Percentiles rank a stretch among this genome's conserved stretches.
Conservation (phyloP, 2,329 filamentous ascomycete genomes). For the Aspergillus awamori region DNA sequence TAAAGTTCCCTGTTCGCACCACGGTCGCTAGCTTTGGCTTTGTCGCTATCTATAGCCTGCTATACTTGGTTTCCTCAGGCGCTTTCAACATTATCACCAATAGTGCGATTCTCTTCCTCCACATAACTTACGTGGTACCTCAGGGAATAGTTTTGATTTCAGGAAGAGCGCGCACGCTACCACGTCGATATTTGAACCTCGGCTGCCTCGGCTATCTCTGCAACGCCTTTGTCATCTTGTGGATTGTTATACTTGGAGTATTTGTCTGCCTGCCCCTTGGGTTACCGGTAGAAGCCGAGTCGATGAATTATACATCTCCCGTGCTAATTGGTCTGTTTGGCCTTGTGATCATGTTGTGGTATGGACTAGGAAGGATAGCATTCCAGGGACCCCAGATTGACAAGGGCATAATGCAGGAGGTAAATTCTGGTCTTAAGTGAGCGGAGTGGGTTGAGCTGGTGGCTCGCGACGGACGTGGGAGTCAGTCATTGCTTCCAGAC, state of each 20-base stretch:
- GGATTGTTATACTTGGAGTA: slow-evolving; percentile 48
- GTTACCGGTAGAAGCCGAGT: slow-evolving; percentile 32
- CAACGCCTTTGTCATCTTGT: slow-evolving; percentile 47
- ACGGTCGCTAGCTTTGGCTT: background rate
- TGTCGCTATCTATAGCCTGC: background rate
- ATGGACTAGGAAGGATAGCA: background rate
- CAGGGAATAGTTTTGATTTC: background rate
- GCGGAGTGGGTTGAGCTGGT: background rate
- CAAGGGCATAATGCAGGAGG: background rate
- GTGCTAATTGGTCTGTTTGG: slow-evolving; percentile 7
- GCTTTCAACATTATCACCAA: slow-evolving; percentile 1
- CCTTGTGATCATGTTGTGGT: slow-evolving; percentile 25
- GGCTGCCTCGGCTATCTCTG: slow-evolving; percentile 35
- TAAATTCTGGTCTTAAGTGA: background rate
- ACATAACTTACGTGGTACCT: background rate
- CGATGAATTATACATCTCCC: slow-evolving; percentile 8
- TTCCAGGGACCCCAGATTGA: background rate
- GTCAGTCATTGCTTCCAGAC: too few relatives aligned
- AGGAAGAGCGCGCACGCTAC: background rate
- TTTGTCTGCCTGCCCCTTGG: slow-evolving; percentile 51
- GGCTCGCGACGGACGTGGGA: background rate
- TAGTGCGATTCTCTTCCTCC: background rate
- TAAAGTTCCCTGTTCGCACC: background rate
- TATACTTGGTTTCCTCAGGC: background rate
- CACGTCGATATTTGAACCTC: slow-evolving; percentile 22